A percentile compares a stretch with the other conserved stretches of the same genome.
Conservation (phyloP, 768 basidiomycete species). For the Amyloporia xantha region DNA sequence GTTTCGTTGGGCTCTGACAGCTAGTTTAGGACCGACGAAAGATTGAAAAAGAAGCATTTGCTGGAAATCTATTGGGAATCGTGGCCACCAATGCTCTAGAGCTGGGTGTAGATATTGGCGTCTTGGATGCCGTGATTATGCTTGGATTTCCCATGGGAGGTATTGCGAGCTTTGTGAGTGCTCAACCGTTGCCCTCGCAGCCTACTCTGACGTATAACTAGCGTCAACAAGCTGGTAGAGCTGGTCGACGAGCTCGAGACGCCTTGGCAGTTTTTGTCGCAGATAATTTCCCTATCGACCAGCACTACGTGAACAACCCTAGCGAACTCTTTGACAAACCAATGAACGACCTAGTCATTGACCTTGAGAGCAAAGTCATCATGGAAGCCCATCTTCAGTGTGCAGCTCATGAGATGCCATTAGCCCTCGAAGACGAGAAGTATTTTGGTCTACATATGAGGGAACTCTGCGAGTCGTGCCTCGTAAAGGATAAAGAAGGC, state of each 20-base stretch:
- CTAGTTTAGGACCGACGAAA: conserved; percentile 70
- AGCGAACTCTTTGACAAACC: conserved; percentile 60
- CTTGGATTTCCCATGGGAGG: conserved; percentile 71
- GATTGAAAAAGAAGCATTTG: conserved; percentile 85
- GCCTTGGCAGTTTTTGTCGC: conserved; percentile 71
- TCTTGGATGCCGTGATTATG: conserved; percentile 85
- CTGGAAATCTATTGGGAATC: conserved; percentile 76
- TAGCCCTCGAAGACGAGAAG: conserved; percentile 52
- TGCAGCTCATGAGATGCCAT: conserved; percentile 80
- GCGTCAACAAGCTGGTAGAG: conserved; percentile 87
- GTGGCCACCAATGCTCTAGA: conserved; percentile 89
- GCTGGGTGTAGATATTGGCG: conserved; percentile 86
- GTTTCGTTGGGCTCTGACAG: no score
- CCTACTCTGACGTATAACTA: conserved; percentile 21
- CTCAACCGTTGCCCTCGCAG: neutral
- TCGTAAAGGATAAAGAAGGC: conserved; percentile 69
- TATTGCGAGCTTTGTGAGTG: conserved; percentile 72
- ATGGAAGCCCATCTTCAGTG: conserved; percentile 86
- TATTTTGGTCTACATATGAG: conserved; percentile 67
- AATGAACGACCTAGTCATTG: conserved; percentile 58
- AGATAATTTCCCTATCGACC: conserved; percentile 63
- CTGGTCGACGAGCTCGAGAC: conserved; percentile 75
- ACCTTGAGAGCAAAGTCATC: conserved; percentile 67
- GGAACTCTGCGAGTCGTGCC: conserved; percentile 52
- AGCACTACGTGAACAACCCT: conserved; percentile 66